Base-by-base conservation (phyloP, 805 yeast genomes). In the Candida awuae region DNA sequence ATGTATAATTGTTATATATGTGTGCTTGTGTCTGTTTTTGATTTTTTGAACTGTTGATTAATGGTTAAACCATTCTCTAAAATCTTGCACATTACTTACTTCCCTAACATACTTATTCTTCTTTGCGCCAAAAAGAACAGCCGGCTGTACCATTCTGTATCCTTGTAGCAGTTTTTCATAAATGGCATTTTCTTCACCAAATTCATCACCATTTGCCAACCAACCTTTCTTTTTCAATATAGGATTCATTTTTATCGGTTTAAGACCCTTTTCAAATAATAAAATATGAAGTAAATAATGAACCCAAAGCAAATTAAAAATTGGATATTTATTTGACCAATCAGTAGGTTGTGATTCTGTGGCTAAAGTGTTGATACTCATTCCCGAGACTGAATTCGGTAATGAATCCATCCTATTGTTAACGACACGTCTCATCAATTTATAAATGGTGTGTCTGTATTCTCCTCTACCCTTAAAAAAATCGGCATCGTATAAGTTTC, bases 401-500 rank as follows among this genome's bases (percentile, higher is more conserved):
- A 48, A 30, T 37, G 50, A 53, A 23, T 53, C 59, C 38, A 77
- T 65, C 15, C 14, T 25, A 19, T 37, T 31, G 19, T 19, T 29
- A 13, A 37, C 40, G 3, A 29, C 42, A 12, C 34, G 34, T 20
- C 43, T 40, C 83, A 77, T 76, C 34, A 68, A 49, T 42, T 76
- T 65, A 52, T 80, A 80, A 16, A 77, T 67, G 32, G 77, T 83
- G 51, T 70, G 76, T 39, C 72, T 80, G 48, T 75, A 71, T 46
- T 75, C 81, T 6, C 80, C 78, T 23, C 68, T 66, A 14, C 81
- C 81, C 48, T 51, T 60, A 56, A 75, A 80, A 45, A 80, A 75
- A 21, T 68, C 69, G 1, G 80, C 83, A 49, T 76, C 75, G 49
- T 78, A 84, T 30, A 81, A 59, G n/a, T 80, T 65, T 4, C 81